These are phyloP conservation scores for Fusarium burgessii DNA, from an alignment of 2,329 filamentous ascomycete species.

Conservation along the genomic window DNA sequence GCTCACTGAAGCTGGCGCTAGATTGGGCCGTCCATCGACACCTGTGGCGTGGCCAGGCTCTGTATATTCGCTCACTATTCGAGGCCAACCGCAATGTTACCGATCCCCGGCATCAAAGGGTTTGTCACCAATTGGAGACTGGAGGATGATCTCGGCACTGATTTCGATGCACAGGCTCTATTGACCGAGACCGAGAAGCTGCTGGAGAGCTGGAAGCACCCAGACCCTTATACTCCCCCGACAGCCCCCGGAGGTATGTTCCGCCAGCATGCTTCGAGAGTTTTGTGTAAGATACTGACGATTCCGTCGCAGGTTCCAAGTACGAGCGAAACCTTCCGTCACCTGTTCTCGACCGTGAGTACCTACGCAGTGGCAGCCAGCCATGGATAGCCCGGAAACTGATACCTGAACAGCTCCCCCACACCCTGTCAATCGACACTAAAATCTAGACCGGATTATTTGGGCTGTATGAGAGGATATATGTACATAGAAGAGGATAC, in stretches of 20 bases:
- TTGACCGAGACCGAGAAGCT: slow-evolving; percentile 89
- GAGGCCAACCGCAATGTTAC: slow-evolving; percentile 90
- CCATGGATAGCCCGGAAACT: slow-evolving; percentile 9
- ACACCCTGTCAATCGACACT: slow-evolving; percentile 44
- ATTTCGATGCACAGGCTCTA: slow-evolving; percentile 69
- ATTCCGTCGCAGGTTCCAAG: slow-evolving; percentile 78
- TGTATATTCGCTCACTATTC: slow-evolving; percentile 95
- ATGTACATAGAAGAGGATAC: slow-evolving; percentile 41
- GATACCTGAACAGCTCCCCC: slow-evolving; percentile 45
- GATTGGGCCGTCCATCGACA: slow-evolving; percentile 96
- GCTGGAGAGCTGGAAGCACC: slow-evolving; percentile 95
- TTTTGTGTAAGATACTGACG: slow-evolving; percentile 19
- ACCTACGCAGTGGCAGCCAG: slow-evolving; percentile 39
- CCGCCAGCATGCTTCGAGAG: background rate
- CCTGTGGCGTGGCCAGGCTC: slow-evolving; percentile 93
- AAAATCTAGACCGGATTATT: slow-evolving; percentile 20
- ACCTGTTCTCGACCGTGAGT: slow-evolving; percentile 83
- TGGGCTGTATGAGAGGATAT: slow-evolving; percentile 16
- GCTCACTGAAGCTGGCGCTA: slow-evolving; percentile 90
- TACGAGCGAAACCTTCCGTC: slow-evolving; percentile 92
- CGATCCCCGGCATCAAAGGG: slow-evolving; percentile 87
- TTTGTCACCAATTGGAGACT: slow-evolving; percentile 57
- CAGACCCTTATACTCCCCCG: slow-evolving; percentile 89
- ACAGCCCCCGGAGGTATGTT: slow-evolving; percentile 89
- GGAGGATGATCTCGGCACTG: slow-evolving; percentile 1